Percentiles rank a stretch among this genome's conserved stretches.
Conservation (phyloP, 2,329 filamentous ascomycete species). For the Westerdykella sp. region DNA sequence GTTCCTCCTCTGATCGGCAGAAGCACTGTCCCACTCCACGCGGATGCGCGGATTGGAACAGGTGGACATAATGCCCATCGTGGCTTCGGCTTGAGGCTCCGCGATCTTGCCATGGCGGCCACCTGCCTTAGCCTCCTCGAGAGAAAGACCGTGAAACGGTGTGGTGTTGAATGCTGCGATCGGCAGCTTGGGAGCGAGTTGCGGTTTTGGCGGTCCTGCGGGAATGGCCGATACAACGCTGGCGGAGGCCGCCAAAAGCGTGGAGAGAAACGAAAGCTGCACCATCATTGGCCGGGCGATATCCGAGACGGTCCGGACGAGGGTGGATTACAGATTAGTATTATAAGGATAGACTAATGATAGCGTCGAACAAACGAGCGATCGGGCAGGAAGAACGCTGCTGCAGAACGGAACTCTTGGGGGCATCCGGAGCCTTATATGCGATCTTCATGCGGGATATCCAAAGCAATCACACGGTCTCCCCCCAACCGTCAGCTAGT, state of each 20-base stretch:
- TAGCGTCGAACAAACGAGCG: too few relatives aligned
- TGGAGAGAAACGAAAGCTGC: slow-evolving; percentile 12
- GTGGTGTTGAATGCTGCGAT: slow-evolving; percentile 6
- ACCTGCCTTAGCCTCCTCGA: slow-evolving; percentile 6
- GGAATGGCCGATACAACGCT: slow-evolving; percentile 9
- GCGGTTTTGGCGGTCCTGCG: slow-evolving; percentile 6
- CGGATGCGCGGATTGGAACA: slow-evolving; percentile 27
- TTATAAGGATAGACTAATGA: neutral
- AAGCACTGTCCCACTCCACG: slow-evolving; percentile 27
- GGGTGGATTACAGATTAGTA: neutral
- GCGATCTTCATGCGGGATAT: too few relatives aligned
- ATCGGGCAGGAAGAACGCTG: too few relatives aligned
- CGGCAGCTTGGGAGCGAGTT: slow-evolving; percentile 7
- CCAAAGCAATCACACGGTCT: too few relatives aligned
- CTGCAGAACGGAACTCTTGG: too few relatives aligned
- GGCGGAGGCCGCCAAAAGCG: slow-evolving; percentile 11
- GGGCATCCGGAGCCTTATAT: too few relatives aligned
- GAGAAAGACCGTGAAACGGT: slow-evolving; percentile 6
- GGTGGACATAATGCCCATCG: slow-evolving; percentile 3
- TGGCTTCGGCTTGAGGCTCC: neutral
- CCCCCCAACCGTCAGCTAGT: too few relatives aligned
- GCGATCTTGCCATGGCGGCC: slow-evolving; percentile 1
- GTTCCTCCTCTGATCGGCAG: slow-evolving; percentile 17
- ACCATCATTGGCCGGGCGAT: slow-evolving; percentile 7
- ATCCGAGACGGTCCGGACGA: neutral